Evolutionary conservation across 495 filamentous ascomycete genomes (phyloP).

Genomic region (Penicillium bialowiezense): DNA sequence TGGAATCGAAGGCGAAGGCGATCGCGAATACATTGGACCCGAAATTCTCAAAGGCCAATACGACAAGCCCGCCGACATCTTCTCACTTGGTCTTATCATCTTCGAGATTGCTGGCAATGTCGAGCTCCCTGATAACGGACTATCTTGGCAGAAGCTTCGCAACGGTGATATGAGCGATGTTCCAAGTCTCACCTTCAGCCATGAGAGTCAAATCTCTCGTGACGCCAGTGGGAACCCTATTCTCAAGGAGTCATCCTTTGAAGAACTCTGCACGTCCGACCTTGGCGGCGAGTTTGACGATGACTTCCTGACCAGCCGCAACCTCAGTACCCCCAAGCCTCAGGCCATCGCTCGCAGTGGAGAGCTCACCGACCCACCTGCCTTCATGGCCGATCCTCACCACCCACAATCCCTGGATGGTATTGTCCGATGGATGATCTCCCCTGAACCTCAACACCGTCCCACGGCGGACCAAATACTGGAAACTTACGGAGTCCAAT

Average conservation of each 20-base stretch:
- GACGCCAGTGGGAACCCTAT: conserved; percentile 72
- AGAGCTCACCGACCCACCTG: conserved; percentile 73
- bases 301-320: conserved; percentile 29
- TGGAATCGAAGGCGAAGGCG: conserved; percentile 85
- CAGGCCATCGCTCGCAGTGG: conserved; percentile 45
- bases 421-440: conserved; percentile 88
- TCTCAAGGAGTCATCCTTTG: conserved; percentile 44
- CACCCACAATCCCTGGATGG: conserved; percentile 73
- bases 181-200: conserved; percentile 77
- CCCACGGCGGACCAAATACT: conserved; percentile 74
- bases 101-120: conserved; percentile 92
- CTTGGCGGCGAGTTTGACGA: conserved; percentile 41
- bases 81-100: conserved; percentile 89
- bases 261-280: conserved; percentile 51
- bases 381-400: conserved; percentile 75
- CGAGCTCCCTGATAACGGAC: conserved; percentile 85
- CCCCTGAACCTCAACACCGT: conserved; percentile 66
- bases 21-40: conserved; percentile 92
- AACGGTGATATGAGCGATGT: conserved; percentile 84
- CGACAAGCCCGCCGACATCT: conserved; percentile 90
- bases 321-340: conserved; percentile 25
- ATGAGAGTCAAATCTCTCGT: conserved; percentile 64
- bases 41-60: conserved; percentile 81
- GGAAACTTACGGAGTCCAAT: conserved; percentile 62
- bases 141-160: conserved; percentile 82